Conservation (phyloP, 2,329 filamentous ascomycete species). For the Colletotrichum plurivorum region DNA sequence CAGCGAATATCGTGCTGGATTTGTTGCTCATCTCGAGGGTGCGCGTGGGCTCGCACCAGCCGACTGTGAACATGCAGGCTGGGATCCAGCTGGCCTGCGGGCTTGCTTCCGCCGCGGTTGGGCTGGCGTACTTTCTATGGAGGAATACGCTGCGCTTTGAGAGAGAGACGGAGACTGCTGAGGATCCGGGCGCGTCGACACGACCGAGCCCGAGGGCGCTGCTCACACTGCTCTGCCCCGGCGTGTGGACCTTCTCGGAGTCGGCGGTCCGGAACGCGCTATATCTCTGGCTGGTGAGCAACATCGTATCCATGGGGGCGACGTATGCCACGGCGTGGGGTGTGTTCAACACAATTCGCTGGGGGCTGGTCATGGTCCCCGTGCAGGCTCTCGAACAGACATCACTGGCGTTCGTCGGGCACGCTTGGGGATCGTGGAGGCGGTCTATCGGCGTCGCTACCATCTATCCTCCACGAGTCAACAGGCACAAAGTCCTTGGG, state of each 20-base stretch:
- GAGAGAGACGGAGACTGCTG: constrained; percentile 8
- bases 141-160: constrained; percentile 50
- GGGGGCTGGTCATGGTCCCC: constrained; percentile 82
- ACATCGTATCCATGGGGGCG: constrained; percentile 73
- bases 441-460: constrained; percentile 44
- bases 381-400: constrained; percentile 77
- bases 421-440: constrained; percentile 73
- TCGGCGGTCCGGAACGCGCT: constrained; percentile 77
- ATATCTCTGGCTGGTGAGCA: constrained; percentile 78
- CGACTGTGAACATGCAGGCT: constrained; percentile 76
- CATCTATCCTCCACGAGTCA: constrained; percentile 39
- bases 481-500: constrained; percentile 42
- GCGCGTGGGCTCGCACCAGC: constrained; percentile 67
- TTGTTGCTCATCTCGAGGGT: constrained; percentile 77
- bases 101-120: constrained; percentile 66
- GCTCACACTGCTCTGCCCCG: constrained; percentile 67
- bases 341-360: constrained; percentile 80
- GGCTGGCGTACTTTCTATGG: constrained; percentile 72
- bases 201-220: constrained; percentile 61
- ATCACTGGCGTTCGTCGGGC: constrained; percentile 75
- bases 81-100: constrained; percentile 74
- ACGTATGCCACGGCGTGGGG: constrained; percentile 82
- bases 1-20: constrained; percentile 77
- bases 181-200: constrained; percentile 39
- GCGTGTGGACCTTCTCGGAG: constrained; percentile 72